phyloP scores from a whole-genome alignment of 345 rosid species.

The Eutrema yunnanense region DNA sequence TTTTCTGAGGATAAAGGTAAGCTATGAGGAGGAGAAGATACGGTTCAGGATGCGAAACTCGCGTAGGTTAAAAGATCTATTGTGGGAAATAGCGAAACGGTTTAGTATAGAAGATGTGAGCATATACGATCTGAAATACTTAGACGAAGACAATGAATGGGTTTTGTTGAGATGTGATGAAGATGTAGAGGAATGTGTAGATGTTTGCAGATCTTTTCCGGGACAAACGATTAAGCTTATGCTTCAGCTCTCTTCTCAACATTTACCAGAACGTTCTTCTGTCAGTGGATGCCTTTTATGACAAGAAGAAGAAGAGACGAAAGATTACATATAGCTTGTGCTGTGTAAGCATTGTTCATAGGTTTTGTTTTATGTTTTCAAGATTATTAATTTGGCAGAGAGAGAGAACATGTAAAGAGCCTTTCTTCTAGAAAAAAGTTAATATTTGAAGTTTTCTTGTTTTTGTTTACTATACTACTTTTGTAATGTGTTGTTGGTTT shows the following conservation, averaged over 20 bases:
- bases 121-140: conserved; percentile 64
- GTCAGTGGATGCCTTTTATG: conserved; percentile 34
- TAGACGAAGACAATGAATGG: conserved; percentile 95
- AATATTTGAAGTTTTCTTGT: background rate
- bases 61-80: conserved; percentile 47
- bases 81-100: conserved; percentile 60
- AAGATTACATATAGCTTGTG: conserved; percentile 33
- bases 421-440: background rate
- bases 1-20: conserved; percentile 56
- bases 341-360: conserved; percentile 26
- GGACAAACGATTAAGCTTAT: conserved; percentile 56
- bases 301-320: conserved; percentile 1
- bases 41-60: conserved; percentile 55
- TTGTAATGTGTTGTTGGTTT: conserved; percentile 8
- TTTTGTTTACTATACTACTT: background rate
- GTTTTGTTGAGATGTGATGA: conserved; percentile 83
- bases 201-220: conserved; percentile 47
- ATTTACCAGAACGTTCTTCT: conserved; percentile 35
- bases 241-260: conserved; percentile 57
- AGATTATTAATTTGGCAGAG: background rate
- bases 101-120: conserved; percentile 54
- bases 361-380: conserved; percentile 3
- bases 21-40: conserved; percentile 57
- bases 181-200: conserved; percentile 79
- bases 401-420: conserved; percentile 13